A percentile compares a stretch with the other conserved stretches of the same genome.
phyloP scores from a whole-genome alignment of 2,329 filamentous ascomycete genomes.

The Phyllosticta citribraziliensis region DNA sequence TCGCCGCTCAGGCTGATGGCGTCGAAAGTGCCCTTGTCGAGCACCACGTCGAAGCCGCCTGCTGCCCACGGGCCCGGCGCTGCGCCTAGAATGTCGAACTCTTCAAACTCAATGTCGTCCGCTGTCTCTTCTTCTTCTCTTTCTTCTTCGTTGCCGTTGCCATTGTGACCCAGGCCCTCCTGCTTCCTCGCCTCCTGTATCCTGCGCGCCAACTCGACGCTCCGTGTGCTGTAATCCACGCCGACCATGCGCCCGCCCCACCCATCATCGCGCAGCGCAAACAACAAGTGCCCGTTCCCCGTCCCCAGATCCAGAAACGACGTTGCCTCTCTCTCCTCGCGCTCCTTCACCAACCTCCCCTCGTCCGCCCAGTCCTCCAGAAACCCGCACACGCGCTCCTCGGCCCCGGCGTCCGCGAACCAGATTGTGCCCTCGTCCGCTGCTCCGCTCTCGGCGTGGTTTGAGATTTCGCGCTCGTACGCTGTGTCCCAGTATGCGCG shows the following conservation, averaged over 20 bases:
- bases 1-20: conserved; percentile 70
- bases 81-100: conserved; percentile 41
- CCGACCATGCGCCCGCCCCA: conserved; percentile 68
- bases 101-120: conserved; percentile 39
- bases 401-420: conserved; percentile 90
- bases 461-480: conserved; percentile 61
- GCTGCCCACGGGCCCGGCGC: conserved; percentile 46
- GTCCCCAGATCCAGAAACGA: conserved; percentile 81
- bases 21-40: conserved; percentile 99
- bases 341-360: conserved; percentile 33
- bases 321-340: conserved; percentile 25
- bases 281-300: conserved; percentile 87
- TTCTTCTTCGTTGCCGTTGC: conserved; percentile 16
- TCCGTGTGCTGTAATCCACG: conserved; percentile 74
- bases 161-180: background rate
- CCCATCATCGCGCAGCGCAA: conserved; percentile 59
- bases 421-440: conserved; percentile 81
- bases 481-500: conserved; percentile 57
- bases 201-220: conserved; percentile 61
- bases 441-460: conserved; percentile 57
- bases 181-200: conserved; percentile 37
- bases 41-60: conserved; percentile 71
- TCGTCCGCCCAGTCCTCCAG: conserved; percentile 43
- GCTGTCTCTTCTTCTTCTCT: conserved; percentile 17
- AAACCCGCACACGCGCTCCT: conserved; percentile 66